These are phyloP conservation scores for Extremus antarcticus DNA, from an alignment of 495 filamentous ascomycete genomes.

Conservation along the genomic window DNA sequence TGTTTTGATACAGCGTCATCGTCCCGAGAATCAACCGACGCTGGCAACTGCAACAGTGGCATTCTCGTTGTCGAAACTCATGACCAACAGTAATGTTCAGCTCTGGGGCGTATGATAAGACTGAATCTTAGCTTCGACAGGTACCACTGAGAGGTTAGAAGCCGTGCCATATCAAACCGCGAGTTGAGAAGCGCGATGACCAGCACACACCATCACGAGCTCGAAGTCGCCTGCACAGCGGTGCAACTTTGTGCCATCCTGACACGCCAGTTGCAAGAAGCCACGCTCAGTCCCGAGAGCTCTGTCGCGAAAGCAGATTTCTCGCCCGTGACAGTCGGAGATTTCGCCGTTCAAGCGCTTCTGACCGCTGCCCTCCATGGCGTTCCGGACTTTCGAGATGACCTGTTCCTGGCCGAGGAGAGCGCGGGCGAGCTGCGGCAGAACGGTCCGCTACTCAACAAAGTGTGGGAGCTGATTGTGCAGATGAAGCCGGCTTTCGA, in stretches of 20 bases:
- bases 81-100: too few relatives aligned
- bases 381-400: conserved; percentile 9
- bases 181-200: too few relatives aligned
- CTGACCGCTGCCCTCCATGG: conserved; percentile 18
- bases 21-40: too few relatives aligned
- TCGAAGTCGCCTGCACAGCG: neutral
- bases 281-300: neutral
- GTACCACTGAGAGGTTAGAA: too few relatives aligned
- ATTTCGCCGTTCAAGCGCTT: conserved; percentile 24
- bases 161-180: too few relatives aligned
- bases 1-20: too few relatives aligned
- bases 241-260: neutral
- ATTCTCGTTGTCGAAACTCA: too few relatives aligned
- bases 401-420: conserved; percentile 24
- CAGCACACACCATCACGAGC: neutral
- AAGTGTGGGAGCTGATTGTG: conserved; percentile 22
- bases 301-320: conserved; percentile 18
- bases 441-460: conserved; percentile 9
- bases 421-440: conserved; percentile 12
- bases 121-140: too few relatives aligned
- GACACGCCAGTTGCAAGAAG: neutral
- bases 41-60: too few relatives aligned
- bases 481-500: neutral
- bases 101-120: too few relatives aligned
- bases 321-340: conserved; percentile 22